These are phyloP conservation scores for Ophiobolus disseminans DNA, from an alignment of 2,329 filamentous ascomycete genomes.

Conservation along the genomic window DNA sequence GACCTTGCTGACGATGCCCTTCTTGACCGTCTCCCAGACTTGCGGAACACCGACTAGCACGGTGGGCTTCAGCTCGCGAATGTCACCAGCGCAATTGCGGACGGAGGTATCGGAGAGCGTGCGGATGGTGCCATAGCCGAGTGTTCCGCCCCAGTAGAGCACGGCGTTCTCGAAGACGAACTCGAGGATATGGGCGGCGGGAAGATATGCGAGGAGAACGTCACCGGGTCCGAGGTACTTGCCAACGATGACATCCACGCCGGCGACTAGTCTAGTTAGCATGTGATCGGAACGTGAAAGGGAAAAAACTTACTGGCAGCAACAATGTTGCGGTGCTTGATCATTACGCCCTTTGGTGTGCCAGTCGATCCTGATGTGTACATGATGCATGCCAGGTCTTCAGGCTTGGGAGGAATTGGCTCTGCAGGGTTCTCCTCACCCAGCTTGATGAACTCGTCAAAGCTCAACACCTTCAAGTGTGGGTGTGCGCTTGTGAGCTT, in stretches of 20 bases:
- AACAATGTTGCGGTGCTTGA: slow-evolving; percentile 80
- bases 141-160: slow-evolving; percentile 85
- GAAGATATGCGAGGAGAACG: slow-evolving; percentile 85
- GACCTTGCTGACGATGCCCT: slow-evolving; percentile 85
- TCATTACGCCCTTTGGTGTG: slow-evolving; percentile 84
- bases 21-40: slow-evolving; percentile 96
- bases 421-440: slow-evolving; percentile 73
- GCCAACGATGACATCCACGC: slow-evolving; percentile 78
- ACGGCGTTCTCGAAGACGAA: slow-evolving; percentile 94
- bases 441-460: slow-evolving; percentile 35
- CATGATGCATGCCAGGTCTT: slow-evolving; percentile 82
- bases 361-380: slow-evolving; percentile 90
- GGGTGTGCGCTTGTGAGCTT: slow-evolving; percentile 61
- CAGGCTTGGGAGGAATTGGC: slow-evolving; percentile 72
- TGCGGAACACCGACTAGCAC: slow-evolving; percentile 94
- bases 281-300: background rate
- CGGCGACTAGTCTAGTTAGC: slow-evolving; percentile 64
- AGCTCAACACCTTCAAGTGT: slow-evolving; percentile 47
- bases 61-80: slow-evolving; percentile 88
- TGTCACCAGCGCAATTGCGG: slow-evolving; percentile 90
- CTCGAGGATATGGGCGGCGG: slow-evolving; percentile 94
- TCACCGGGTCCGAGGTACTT: slow-evolving; percentile 80
- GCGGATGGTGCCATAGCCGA: slow-evolving; percentile 91
- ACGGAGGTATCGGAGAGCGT: slow-evolving; percentile 87
- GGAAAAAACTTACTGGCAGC: slow-evolving; percentile 68